Base-by-base conservation (phyloP, 202 grass and related monocot species). In the Setaria viridis region DNA sequence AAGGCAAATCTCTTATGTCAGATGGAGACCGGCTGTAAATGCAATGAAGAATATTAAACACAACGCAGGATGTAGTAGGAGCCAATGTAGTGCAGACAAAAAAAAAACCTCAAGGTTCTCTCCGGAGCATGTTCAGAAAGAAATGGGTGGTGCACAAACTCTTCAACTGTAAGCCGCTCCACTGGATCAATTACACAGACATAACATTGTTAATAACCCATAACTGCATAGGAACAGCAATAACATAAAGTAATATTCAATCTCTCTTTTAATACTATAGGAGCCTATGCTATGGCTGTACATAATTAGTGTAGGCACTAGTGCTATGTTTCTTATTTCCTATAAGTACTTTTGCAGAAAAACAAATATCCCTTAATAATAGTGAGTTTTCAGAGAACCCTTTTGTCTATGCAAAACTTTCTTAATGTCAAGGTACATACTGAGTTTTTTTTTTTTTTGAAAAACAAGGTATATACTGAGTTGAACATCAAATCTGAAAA, bases 71-170 rank as follows among this genome's bases (percentile, higher is more conserved):
- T 70, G 62, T 46, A 25, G 57, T 39, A 75, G 43, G 19, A 84
- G 47, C n/a, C 74, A 83, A 87, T n/a, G 48, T 51, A 86, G 21
- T 19, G 32, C 25, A 86, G 74, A 82, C 16, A 65, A 65, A 60
- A 76, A 47, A 79, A 53, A 80, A 86, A 96, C 97, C 90, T 90
- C 54, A 91, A 72, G 43, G 69, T 85, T 79, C 71, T 85, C 54
- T 83, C 88, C 33, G 71, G 80, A 67, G 80, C 70, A 74, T 85
- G 92, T 82, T 94, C 90, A 72, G 63, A 84, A 72, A 99, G 89
- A 85, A 99, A 99, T 90, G 90, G 91, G 74, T 99, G 97, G 30
- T 93, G 92, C 72, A 99, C 87, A 68, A 99, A 99, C 59, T 99
- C 97, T 82, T 99, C 97, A 84, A 96, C 88, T 59, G 94, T 99